Evolutionary conservation across 2,329 filamentous ascomycete species (phyloP), one percentile per base, ranked within the genome.

Genomic region (Aspergillus quadrilineatus): DNA sequence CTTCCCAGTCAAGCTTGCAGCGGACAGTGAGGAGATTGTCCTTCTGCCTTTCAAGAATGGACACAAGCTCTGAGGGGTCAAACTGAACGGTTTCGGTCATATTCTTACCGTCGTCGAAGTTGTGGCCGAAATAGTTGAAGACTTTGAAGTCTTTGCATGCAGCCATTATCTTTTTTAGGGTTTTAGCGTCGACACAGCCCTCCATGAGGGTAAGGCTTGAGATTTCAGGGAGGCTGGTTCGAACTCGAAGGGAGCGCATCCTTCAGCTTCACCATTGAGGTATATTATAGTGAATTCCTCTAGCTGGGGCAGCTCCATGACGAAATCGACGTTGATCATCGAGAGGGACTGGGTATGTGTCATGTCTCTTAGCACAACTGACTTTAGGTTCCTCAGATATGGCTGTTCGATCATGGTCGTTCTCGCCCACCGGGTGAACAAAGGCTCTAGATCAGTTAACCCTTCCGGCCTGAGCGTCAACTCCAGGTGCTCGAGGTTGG

Each of bases 221-320:
- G 5, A 58, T 28, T 42, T 48, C 7, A 58, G 26, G n/a, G 51
- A 43, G 8, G 22, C 15, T 7, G 43, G 36, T 9, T 26, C 10
- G 12, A 58, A 34, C 6, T 55, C 48, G 22, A 58, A 55, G 8
- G 6, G 8, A 15, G 56, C 52, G 14, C 51, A 55, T 3, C 26
- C 29, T 4, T 26, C 28, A 37, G 28, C n/a, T 6, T 53, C 15
- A 6, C 45, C 45, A 10, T 47, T 12, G 17, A 57, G 51, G 28
- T 22, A 7, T 1, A 22, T 17, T 9, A 60, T 26, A 2, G 42
- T 32, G 17, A 60, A 51, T 1, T 46, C 7, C 17, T 58, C 30
- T 41, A 60, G 28, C 9, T 30, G n/a, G 15, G 56, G 53, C 26
- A 58, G 53, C 12, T 30, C 14, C 41, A 58, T 34, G 9, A 56